phyloP scores from a whole-genome alignment of 2,329 filamentous ascomycete genomes.

The Talaromyces sp. region DNA sequence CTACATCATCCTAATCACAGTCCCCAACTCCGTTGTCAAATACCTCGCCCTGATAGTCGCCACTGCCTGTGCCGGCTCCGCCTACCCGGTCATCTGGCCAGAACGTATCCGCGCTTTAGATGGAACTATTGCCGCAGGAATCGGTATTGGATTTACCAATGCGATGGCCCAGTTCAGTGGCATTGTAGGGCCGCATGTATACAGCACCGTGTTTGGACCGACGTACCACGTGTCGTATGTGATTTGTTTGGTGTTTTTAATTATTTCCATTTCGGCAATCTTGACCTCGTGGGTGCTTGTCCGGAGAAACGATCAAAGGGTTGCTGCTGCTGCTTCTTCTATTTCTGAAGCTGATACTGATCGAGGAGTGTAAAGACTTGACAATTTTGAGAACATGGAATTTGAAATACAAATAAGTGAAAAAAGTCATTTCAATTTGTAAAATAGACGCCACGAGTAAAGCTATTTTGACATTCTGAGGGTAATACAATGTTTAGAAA shows the following conservation, averaged over 20 bases:
- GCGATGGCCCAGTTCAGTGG: conserved; percentile 42
- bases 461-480: neutral
- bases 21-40: conserved; percentile 29
- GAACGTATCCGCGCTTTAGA: conserved; percentile 40
- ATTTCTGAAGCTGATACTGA: neutral
- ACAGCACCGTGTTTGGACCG: conserved; percentile 38
- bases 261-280: conserved; percentile 25
- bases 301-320: neutral
- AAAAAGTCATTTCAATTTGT: neutral
- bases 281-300: conserved; percentile 22
- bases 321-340: neutral
- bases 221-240: conserved; percentile 33
- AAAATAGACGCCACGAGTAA: neutral
- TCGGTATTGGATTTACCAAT: conserved; percentile 41
- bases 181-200: conserved; percentile 39
- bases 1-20: conserved; percentile 36
- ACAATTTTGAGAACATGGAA: neutral
- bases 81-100: conserved; percentile 43
- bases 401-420: neutral
- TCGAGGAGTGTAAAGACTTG: neutral
- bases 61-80: conserved; percentile 34
- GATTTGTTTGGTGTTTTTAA: conserved; percentile 31
- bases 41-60: conserved; percentile 35
- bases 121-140: conserved; percentile 36
- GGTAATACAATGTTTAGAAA: neutral